Evolutionary conservation across 192 early-diverging fungal genomes (phyloP), one percentile per base, ranked within the genome.

Genomic region (Jimgerdemannia flammicorona): DNA sequence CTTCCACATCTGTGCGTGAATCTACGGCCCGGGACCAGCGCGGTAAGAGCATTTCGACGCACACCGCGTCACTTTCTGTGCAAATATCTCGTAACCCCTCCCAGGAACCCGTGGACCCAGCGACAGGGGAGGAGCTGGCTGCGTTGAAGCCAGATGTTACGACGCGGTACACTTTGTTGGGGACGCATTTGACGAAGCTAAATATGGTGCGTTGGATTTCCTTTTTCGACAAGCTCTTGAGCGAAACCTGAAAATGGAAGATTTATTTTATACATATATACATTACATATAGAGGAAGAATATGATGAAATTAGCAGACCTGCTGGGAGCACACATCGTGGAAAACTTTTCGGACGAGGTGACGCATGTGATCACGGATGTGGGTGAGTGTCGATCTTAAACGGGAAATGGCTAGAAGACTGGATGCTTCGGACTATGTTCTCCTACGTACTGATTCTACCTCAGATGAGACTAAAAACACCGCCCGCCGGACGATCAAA

Each of bases 401-500:
- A 29, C 29, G 29, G 1, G 29, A 29, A 29, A 29, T 29, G 29
- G 29, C 1, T 29, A 29, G 29, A 29, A 29, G 1, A 1, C 29
- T 29, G 29, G 29, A 29, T 29, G 29, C 29, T 29, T 29, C 29
- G 0, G 29, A 29, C 29, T 29, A 29, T 29, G 29, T 29, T 68
- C 9, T 68, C 67, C 29, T 4, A 68, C 6, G 18, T 68, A 68
- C 6, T 68, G 67, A 68, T 41, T 68, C 6, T 1, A 18, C 7
- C 6, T 7, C 67, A 20, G 49, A 59, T 14, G 67, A 68, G 67
- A 20, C 29, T 9, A 68, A 20, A 18, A 68, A 68, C 18, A 68
- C 67, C 18, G 67, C 67, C 2, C 67, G 67, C 19, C 67, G 67
- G 18, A 68, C 67, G 18, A 68, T 68, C 29, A 68, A 68, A 41